Evolutionary conservation across 257 asterid species (phyloP).

Genomic region (Nicotiana obtusifolia): DNA sequence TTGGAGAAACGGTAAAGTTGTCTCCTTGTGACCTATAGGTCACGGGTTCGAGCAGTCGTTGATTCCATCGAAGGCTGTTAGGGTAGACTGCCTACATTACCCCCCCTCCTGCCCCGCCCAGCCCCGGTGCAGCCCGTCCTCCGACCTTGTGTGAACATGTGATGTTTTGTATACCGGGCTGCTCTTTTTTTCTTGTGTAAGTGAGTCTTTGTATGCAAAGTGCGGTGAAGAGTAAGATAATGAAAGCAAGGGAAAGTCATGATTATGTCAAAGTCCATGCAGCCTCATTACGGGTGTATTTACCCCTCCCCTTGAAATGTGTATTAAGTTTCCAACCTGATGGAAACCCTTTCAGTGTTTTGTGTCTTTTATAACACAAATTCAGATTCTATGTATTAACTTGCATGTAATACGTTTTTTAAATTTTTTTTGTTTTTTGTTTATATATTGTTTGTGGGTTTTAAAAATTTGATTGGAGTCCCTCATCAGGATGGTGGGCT

Average conservation of each 20-base stretch:
- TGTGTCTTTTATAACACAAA: neutral
- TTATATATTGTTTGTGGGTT: neutral
- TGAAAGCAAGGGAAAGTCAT: neutral
- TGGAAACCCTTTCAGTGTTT: neutral
- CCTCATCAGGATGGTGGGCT: constrained; percentile 61
- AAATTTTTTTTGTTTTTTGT: neutral
- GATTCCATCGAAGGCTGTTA: too few species aligned
- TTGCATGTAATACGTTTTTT: neutral
- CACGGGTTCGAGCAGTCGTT: too few species aligned
- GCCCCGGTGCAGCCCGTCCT: too few species aligned
- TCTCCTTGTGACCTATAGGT: too few species aligned
- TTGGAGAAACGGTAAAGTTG: too few species aligned
- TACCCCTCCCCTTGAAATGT: neutral
- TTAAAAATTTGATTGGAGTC: constrained; percentile 1
- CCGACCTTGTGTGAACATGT: too few species aligned
- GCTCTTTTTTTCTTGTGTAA: neutral
- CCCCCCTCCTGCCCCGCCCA: too few species aligned
- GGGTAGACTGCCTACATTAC: too few species aligned
- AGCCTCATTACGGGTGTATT: neutral
- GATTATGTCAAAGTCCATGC: neutral
- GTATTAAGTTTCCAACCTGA: constrained; percentile 1
- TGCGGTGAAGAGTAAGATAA: neutral
- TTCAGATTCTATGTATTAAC: neutral
- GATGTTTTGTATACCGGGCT: too few species aligned
- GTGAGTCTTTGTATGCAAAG: neutral